Percentiles rank a stretch among this genome's conserved stretches.
Evolutionary conservation across 2,329 filamentous ascomycete genomes (phyloP).

Genomic region (Alternaria brassicae): DNA sequence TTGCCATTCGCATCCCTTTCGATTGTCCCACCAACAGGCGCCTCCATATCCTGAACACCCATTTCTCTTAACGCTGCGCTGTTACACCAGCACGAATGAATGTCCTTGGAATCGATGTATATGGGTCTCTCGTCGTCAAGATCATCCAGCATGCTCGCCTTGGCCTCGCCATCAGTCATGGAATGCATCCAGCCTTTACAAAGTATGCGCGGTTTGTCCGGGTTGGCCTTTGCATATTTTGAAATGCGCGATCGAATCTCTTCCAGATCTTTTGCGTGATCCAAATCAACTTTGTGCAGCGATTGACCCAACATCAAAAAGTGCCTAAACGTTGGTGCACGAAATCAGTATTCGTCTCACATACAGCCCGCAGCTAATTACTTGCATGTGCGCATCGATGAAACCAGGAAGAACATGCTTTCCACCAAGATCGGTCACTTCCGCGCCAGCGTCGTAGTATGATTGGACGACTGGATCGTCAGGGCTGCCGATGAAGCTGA

Average conservation of each 20-base stretch:
- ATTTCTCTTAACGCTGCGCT: slow-evolving; percentile 61
- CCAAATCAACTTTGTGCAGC: slow-evolving; percentile 60
- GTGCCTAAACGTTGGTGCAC: slow-evolving; percentile 31
- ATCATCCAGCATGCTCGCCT: slow-evolving; percentile 61
- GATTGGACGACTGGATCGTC: slow-evolving; percentile 36
- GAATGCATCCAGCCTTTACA: slow-evolving; percentile 64
- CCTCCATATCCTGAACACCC: slow-evolving; percentile 55
- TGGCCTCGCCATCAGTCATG: slow-evolving; percentile 60
- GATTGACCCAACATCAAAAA: slow-evolving; percentile 63
- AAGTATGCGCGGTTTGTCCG: slow-evolving; percentile 57
- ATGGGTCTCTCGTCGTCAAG: slow-evolving; percentile 59
- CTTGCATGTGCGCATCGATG: slow-evolving; percentile 64
- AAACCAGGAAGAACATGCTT: slow-evolving; percentile 61
- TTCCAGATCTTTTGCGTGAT: slow-evolving; percentile 55
- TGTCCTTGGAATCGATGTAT: slow-evolving; percentile 64
- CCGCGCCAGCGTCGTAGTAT: slow-evolving; percentile 28
- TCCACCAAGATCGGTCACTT: slow-evolving; percentile 46
- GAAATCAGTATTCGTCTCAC: neutral
- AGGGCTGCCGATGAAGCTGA: slow-evolving; percentile 51
- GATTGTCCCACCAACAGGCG: slow-evolving; percentile 62
- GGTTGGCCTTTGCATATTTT: slow-evolving; percentile 56
- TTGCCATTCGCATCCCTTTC: slow-evolving; percentile 58
- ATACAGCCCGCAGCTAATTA: neutral
- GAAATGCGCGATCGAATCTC: slow-evolving; percentile 60
- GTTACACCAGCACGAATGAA: slow-evolving; percentile 65